Percentiles rank a stretch among this genome's conserved stretches.
These are phyloP conservation scores for Spathaspora sp. DNA, from an alignment of 805 yeast genomes.

Conservation along the genomic window DNA sequence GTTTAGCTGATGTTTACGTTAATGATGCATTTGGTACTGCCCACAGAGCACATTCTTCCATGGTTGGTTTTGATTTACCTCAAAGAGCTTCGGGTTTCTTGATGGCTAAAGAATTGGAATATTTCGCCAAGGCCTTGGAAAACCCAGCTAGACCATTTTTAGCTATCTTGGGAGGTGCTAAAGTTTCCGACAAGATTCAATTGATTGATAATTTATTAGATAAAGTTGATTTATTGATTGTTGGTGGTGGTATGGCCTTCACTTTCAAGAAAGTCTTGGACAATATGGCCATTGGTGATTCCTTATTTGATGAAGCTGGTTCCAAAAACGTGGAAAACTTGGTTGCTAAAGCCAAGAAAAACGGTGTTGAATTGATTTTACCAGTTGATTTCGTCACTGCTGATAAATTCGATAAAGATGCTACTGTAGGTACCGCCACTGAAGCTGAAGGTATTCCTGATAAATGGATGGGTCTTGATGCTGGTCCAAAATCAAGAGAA, in stretches of 20 bases:
- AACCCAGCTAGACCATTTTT: conserved; percentile 97
- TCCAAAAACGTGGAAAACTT: conserved; percentile 91
- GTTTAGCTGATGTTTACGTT: conserved; percentile 94
- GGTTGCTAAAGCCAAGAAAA: conserved; percentile 93
- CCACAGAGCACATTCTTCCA: conserved; percentile 99
- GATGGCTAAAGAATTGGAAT: conserved; percentile 94
- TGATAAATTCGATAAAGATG: conserved; percentile 90
- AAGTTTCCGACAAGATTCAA: conserved; percentile 98
- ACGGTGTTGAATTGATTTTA: conserved; percentile 87
- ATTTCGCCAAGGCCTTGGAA: conserved; percentile 98
- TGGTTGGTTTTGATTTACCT: conserved; percentile 95
- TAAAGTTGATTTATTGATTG: conserved; percentile 90
- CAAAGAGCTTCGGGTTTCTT: conserved; percentile 99
- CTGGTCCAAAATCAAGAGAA: conserved; percentile 85
- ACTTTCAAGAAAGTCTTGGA: conserved; percentile 94
- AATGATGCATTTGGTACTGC: conserved; percentile 99
- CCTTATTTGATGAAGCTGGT: conserved; percentile 91
- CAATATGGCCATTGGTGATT: conserved; percentile 83
- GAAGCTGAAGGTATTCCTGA: conserved; percentile 92
- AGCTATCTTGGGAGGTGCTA: conserved; percentile 99
- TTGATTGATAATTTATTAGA: conserved; percentile 94
- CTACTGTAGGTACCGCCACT: conserved; percentile 78
- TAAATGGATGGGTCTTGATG: conserved; percentile 93
- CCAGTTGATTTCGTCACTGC: conserved; percentile 97
- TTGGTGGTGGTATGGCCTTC: conserved; percentile 99